A percentile compares a stretch with the other conserved stretches of the same genome.
These are phyloP conservation scores for Clonostachys rhizophaga DNA, from an alignment of 2,329 filamentous ascomycete genomes.

Conservation along the genomic window DNA sequence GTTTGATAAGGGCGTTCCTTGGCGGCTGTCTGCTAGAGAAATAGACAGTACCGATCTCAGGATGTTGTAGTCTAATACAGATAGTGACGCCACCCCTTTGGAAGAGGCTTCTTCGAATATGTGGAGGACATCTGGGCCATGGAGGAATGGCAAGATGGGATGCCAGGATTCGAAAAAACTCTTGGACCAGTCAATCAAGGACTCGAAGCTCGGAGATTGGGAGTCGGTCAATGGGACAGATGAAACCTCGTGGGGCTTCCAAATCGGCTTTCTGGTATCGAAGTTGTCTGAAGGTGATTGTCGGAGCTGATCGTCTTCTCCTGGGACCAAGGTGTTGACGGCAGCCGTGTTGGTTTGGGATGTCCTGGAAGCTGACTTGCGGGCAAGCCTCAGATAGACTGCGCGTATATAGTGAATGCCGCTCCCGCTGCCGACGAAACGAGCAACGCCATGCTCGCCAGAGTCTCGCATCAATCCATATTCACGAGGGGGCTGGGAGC, in stretches of 20 bases:
- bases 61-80: constrained; percentile 31
- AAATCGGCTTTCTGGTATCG: constrained; percentile 11
- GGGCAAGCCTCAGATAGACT: constrained; percentile 43
- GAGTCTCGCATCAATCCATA: constrained; percentile 43
- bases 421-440: constrained; percentile 52
- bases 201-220: constrained; percentile 31
- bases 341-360: constrained; percentile 1
- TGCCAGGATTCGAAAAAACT: constrained; percentile 57
- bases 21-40: constrained; percentile 45
- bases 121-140: constrained; percentile 44
- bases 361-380: constrained; percentile 7
- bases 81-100: constrained; percentile 17
- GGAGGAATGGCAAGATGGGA: constrained; percentile 49
- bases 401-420: constrained; percentile 55
- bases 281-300: constrained; percentile 17
- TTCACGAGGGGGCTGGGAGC: constrained; percentile 18
- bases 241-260: constrained; percentile 26
- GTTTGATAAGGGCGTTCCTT: constrained; percentile 17
- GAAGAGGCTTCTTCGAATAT: constrained; percentile 36
- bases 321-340: constrained; percentile 32
- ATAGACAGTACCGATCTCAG: constrained; percentile 47
- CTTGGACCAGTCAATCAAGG: constrained; percentile 41
- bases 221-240: not conserved
- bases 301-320: constrained; percentile 48
- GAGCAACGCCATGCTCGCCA: constrained; percentile 37